A percentile compares a stretch with the other conserved stretches of the same genome.
These are phyloP conservation scores for Mycena capillaripes DNA, from an alignment of 768 basidiomycete genomes.

Conservation along the genomic window DNA sequence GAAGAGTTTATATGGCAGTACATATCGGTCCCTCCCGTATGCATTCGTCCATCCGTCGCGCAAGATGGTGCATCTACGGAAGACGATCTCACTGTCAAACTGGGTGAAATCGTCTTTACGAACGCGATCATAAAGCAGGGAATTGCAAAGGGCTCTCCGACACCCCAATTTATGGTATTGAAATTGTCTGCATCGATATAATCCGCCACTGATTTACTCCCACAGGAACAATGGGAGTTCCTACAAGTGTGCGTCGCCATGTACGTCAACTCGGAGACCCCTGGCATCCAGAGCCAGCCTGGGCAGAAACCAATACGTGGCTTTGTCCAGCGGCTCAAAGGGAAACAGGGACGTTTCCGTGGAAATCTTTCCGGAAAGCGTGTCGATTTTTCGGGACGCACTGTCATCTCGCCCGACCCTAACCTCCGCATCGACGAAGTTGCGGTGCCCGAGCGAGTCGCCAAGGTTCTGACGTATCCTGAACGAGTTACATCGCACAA, in stretches of 20 bases:
- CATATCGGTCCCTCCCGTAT: conserved; percentile 96
- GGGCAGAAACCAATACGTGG: conserved; percentile 97
- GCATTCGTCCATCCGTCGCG: conserved; percentile 96
- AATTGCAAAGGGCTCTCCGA: conserved; percentile 88
- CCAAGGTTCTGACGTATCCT: conserved; percentile 95
- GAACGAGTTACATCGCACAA: conserved; percentile 96
- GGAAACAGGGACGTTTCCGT: conserved; percentile 98
- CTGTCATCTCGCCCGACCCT: conserved; percentile 99
- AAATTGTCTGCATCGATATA: conserved; percentile 2
- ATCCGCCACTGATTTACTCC: not conserved
- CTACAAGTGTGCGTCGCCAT: conserved; percentile 94
- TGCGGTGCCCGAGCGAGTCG: conserved; percentile 95
- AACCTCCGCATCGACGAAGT: conserved; percentile 99
- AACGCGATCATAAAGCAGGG: conserved; percentile 95
- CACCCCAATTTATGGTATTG: conserved; percentile 88
- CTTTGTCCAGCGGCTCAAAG: conserved; percentile 97
- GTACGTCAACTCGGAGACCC: conserved; percentile 98
- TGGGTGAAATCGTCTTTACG: conserved; percentile 96
- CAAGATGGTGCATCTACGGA: conserved; percentile 99
- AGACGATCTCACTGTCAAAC: conserved; percentile 97
- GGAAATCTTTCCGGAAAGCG: conserved; percentile 99
- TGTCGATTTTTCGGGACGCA: conserved; percentile 98
- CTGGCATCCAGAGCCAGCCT: conserved; percentile 89
- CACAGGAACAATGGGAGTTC: conserved; percentile 98
- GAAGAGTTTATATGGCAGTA: conserved; percentile 99